Evolutionary conservation across 108 stramenopile species (phyloP), one percentile per base, ranked within the genome.

Genomic region (Skeletonema marinoi): DNA sequence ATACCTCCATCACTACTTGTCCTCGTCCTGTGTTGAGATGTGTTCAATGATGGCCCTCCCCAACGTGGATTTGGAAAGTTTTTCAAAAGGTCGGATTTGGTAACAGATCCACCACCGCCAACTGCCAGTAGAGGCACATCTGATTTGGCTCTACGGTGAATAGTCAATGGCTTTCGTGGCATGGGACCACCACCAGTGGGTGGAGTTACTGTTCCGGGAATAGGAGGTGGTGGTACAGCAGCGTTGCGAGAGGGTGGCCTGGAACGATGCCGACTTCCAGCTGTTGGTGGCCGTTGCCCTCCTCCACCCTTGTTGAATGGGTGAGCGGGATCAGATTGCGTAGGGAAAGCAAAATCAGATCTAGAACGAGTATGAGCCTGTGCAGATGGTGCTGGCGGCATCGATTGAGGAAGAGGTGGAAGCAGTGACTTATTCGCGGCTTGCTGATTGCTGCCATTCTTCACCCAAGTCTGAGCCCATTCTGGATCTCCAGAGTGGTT

Each of bases 41-140:
- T 67, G 42, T 76, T 54, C 62, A 88, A 79, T n/a, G 85, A 30
- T 48, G 42, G 17, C 6, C 74, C 70, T 19, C 74, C 74, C 81
- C 81, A 82, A 8, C 81, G 56, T 35, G 81, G 81, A 71, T 72
- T 58, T 32, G 81, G 81, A 25, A 78, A 71, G 31, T 75, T 82
- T 58, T 75, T 82, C 46, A 82, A 51, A 25, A 82, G 71, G 42
- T 82, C 81, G 10, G 42, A 14, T 54, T 82, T 82, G 58, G 81
- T 68, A 39, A 82, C 60, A 29, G 59, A 36, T 60, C 42, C 35
- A 19, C 36, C 70, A n/a, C 70, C 29, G 4, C 70, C 59, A 30
- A 60, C 14, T 25, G 63, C 21, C 11, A 19, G 50, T 29, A 36
- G 30, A 35, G 81, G 81, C 44, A 80, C 58, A 39, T 75, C 81